A percentile compares a stretch with the other conserved stretches of the same genome.
These are phyloP conservation scores for Gossypium australe DNA, from an alignment of 345 rosid species.

Conservation along the genomic window DNA sequence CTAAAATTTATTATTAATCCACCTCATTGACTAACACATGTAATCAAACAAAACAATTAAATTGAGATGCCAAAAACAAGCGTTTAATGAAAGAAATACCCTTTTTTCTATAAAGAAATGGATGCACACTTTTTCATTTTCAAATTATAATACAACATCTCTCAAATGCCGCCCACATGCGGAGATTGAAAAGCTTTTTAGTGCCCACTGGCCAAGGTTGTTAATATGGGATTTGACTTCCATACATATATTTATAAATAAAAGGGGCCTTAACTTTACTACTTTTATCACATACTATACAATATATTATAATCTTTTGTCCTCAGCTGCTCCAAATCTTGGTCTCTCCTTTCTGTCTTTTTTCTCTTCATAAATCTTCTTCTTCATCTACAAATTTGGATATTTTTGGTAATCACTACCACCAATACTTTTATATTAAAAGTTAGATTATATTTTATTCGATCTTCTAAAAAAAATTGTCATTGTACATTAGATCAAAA, in stretches of 20 bases:
- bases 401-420: neutral
- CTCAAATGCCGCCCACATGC: neutral
- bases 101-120: neutral
- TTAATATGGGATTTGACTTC: conserved; percentile 4
- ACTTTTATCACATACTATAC: neutral
- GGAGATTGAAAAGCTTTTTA: neutral
- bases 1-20: too few species aligned
- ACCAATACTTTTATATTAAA: too few species aligned
- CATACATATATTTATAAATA: neutral
- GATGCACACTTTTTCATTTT: neutral
- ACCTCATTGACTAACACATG: too few species aligned
- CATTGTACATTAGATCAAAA: too few species aligned
- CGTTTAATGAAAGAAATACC: too few species aligned
- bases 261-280: neutral
- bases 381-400: neutral
- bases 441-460: too few species aligned
- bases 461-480: too few species aligned
- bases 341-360: neutral
- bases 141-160: neutral
- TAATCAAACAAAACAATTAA: too few species aligned
- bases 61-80: too few species aligned
- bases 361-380: neutral
- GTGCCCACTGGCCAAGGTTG: conserved; percentile 1
- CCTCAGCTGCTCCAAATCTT: neutral
- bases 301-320: neutral